Conservation (phyloP, 345 rosid genomes). For the Salix brachista region DNA sequence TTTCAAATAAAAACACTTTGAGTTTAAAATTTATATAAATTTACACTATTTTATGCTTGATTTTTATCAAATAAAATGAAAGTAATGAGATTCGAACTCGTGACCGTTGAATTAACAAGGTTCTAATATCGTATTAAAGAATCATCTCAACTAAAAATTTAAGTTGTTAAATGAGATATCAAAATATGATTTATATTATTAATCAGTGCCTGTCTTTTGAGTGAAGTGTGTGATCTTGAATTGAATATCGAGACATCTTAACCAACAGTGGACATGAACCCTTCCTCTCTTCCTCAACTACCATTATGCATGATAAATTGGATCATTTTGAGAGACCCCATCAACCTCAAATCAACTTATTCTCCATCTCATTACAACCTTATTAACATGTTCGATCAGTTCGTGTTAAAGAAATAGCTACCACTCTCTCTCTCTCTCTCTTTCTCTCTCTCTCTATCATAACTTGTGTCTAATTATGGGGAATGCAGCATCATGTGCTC, state of each 20-base stretch:
- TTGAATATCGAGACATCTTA: background rate
- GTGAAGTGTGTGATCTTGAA: background rate
- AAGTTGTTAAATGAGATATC: too few relatives aligned
- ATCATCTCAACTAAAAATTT: too few relatives aligned
- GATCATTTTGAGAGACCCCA: background rate
- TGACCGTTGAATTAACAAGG: rapidly evolving
- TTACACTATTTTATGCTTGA: too few relatives aligned
- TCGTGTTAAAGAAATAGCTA: background rate
- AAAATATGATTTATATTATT: too few relatives aligned
- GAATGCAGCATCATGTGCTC: constrained; percentile 49
- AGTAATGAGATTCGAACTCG: too few relatives aligned
- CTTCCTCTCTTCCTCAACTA: constrained; percentile 5
- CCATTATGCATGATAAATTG: background rate
- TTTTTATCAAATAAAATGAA: too few relatives aligned
- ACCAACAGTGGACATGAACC: constrained; percentile 8
- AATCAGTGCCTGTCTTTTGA: background rate
- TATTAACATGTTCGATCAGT: background rate
- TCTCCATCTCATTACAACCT: background rate
- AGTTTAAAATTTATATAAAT: too few relatives aligned
- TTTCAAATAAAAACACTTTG: too few relatives aligned
- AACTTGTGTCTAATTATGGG: constrained; percentile 33
- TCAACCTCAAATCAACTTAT: background rate
- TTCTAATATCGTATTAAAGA: too few relatives aligned
- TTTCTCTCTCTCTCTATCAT: background rate
- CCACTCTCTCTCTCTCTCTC: background rate